phyloP scores from a whole-genome alignment of 2,329 filamentous ascomycete species.

The Mycocentrospora acerina region DNA sequence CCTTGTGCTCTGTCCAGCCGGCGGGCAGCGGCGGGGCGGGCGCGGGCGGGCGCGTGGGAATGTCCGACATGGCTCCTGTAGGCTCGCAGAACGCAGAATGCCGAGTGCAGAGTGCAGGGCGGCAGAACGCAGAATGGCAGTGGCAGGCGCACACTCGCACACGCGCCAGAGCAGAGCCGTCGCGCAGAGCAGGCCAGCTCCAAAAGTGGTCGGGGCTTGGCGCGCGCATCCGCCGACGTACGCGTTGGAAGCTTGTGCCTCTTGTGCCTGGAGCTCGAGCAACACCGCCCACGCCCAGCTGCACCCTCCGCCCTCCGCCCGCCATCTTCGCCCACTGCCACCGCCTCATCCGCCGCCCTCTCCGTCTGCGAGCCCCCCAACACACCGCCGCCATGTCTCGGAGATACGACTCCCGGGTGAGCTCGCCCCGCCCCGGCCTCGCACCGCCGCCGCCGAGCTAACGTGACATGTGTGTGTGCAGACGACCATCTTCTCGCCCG shows the following conservation, averaged over 20 bases:
- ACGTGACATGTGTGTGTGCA: slow-evolving; percentile 48
- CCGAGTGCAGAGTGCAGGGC: background rate
- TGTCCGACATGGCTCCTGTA: slow-evolving; percentile 27
- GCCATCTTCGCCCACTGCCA: slow-evolving; percentile 2
- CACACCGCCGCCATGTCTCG: slow-evolving; percentile 71
- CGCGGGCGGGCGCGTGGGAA: slow-evolving; percentile 34
- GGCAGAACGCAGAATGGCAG: too few relatives aligned
- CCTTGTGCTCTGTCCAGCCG: slow-evolving; percentile 92
- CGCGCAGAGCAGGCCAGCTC: too few relatives aligned
- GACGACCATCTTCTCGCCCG: slow-evolving; percentile 99
- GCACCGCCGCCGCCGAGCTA: slow-evolving; percentile 17
- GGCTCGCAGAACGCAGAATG: background rate
- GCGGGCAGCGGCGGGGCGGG: slow-evolving; percentile 63
- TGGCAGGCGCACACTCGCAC: too few relatives aligned
- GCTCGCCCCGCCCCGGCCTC: slow-evolving; percentile 38
- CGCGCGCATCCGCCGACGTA: slow-evolving; percentile 25
- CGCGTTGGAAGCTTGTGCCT: slow-evolving; percentile 33
- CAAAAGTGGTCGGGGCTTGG: slow-evolving; percentile 37
- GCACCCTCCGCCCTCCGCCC: slow-evolving; percentile 21
- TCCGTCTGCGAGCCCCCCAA: slow-evolving; percentile 1
- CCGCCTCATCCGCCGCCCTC: slow-evolving; percentile 6
- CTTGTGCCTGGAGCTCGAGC: slow-evolving; percentile 43
- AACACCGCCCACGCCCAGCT: slow-evolving; percentile 28
- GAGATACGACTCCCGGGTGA: slow-evolving; percentile 94
- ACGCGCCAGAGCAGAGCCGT: too few relatives aligned